Base-by-base conservation (phyloP, 331 rosid genomes). In the Pyracantha coccinea region DNA sequence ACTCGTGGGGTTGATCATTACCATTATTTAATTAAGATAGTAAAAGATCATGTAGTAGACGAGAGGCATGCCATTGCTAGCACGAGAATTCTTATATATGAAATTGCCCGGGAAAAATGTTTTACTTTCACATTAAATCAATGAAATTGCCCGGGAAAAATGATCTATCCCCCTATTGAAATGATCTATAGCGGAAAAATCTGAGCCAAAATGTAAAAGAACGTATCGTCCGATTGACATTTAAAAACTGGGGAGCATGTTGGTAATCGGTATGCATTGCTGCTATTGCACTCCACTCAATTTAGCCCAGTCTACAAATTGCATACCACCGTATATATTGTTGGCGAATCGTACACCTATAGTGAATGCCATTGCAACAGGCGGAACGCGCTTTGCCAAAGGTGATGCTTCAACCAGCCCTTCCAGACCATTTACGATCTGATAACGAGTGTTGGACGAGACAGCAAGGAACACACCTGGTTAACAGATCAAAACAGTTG, bases 371-470 rank as follows among this genome's bases (percentile, higher is more conserved):
- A 87, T 77, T 28, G 99, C 97, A 68, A 94, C 87, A 27, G 89
- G 86, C 6, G 97, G 97, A 59, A 90, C 77, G 74, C 83, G 89
- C 87, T 89, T 92, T 14, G 91, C 96, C 84, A 89, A 17, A 1
- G 89, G 82, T 31, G 97, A 90, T 47, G 93, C 83, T 85, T 95
- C 99, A 7, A 95, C 97, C 62, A 90, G 13, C 53, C 81, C 60
- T 78, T 95, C 99, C 23, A 95, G 86, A 72, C 96, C 97, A 66
- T 95, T 92, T 72, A 90, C 73, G 4, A 95, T 82, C 81, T 95
- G 99, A 73, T 95, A 95, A 1, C 97, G 88, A 4, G 97, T 84
- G 83, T 95, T 95, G 79, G 97, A 95, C 23, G 99, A 95, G 10
- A 95, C 85, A 5, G 96, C 97, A 72, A 92, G 96, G 54, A 95